phyloP scores from a whole-genome alignment of 805 yeast species.

The Saturnispora serradocipensis region DNA sequence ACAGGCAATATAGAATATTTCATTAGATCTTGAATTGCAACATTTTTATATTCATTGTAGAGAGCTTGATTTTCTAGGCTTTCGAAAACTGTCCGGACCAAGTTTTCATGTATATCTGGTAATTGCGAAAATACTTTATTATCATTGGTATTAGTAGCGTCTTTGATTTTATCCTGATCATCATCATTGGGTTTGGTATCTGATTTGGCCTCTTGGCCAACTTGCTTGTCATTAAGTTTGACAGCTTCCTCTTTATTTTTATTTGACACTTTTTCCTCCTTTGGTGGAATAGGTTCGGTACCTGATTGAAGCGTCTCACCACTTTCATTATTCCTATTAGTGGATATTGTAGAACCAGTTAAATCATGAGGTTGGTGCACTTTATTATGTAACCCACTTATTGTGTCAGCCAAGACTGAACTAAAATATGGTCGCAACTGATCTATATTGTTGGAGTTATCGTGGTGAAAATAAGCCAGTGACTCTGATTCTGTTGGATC shows the following conservation, averaged over 20 bases:
- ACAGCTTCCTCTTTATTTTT: not conserved
- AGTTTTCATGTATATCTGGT: not conserved
- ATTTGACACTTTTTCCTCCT: too few species aligned
- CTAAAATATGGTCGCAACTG: not conserved
- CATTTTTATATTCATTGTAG: not conserved
- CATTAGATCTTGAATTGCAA: slow-evolving; percentile 3
- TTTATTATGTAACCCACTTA: not conserved
- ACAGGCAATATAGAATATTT: not conserved
- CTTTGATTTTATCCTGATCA: too few species aligned
- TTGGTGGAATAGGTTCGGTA: not conserved
- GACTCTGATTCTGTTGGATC: not conserved
- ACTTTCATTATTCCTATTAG: not conserved
- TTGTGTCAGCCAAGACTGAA: not conserved
- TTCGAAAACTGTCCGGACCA: not conserved
- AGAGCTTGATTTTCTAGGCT: not conserved
- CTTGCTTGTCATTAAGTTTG: not conserved
- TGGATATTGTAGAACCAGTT: not conserved
- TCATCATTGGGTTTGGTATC: not conserved
- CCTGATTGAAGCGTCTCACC: not conserved
- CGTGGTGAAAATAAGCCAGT: not conserved
- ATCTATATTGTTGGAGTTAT: not conserved
- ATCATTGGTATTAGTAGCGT: not conserved
- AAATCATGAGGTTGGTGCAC: not conserved
- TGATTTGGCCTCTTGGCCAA: not conserved
- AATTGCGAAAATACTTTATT: too few species aligned